These are phyloP conservation scores for Neurospora hispaniola DNA, from an alignment of 495 filamentous ascomycete genomes.

Conservation along the genomic window DNA sequence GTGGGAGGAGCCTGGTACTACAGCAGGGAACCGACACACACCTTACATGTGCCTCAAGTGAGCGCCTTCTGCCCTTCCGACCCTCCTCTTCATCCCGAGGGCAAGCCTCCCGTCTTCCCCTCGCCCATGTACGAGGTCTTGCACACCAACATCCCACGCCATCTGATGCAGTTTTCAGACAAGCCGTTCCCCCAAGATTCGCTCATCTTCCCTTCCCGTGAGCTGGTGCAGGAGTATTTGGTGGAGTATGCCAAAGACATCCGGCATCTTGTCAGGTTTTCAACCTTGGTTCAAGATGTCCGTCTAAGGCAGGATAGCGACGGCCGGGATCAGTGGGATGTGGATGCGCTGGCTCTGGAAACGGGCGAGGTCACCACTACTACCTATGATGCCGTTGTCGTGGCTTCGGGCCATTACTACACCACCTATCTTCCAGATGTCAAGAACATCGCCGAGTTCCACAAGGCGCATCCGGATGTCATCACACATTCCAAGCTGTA, in stretches of 20 bases:
- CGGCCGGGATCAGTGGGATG: conserved; percentile 31
- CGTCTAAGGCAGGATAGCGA: conserved; percentile 13
- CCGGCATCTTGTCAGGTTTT: conserved; percentile 34
- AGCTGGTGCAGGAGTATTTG: conserved; percentile 61
- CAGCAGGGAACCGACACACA: conserved; percentile 27
- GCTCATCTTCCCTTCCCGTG: conserved; percentile 61
- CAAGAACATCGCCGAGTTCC: conserved; percentile 32
- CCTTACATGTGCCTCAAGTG: conserved; percentile 30
- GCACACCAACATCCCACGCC: conserved; percentile 79
- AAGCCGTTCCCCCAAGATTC: conserved; percentile 47
- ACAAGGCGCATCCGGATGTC: conserved; percentile 45
- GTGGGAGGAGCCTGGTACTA: conserved; percentile 83
- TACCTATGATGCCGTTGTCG: conserved; percentile 69
- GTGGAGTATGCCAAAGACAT: conserved; percentile 60
- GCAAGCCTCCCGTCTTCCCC: conserved; percentile 39
- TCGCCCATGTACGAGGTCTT: conserved; percentile 71
- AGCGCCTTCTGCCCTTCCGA: conserved; percentile 31
- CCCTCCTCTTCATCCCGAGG: conserved; percentile 22
- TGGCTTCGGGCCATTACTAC: conserved; percentile 75
- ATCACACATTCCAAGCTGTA: conserved; percentile 81
- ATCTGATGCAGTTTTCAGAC: conserved; percentile 73
- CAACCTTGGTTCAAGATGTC: conserved; percentile 28
- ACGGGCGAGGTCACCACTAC: conserved; percentile 27
- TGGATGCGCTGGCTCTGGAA: conserved; percentile 42
- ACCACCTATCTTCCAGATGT: conserved; percentile 58